Evolutionary conservation across 1,284 basidiomycete genomes (phyloP).

Genomic region (Athelia psychrophila): DNA sequence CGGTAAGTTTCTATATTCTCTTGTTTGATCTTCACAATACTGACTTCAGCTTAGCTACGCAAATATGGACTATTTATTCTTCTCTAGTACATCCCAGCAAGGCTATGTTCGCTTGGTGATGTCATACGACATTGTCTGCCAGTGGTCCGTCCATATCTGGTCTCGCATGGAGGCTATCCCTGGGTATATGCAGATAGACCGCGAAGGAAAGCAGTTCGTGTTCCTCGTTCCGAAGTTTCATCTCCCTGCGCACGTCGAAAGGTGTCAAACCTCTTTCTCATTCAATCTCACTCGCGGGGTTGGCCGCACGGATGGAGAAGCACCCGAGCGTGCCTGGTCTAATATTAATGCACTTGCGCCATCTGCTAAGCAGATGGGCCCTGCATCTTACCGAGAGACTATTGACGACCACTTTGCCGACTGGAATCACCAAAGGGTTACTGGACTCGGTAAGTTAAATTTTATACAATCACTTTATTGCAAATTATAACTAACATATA

Average conservation of each 20-base stretch:
- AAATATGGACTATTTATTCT: slow-evolving; percentile 3
- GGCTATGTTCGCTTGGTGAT: not conserved
- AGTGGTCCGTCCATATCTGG: slow-evolving; percentile 1
- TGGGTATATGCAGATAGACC: not conserved
- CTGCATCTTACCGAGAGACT: slow-evolving; percentile 1
- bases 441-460: not conserved
- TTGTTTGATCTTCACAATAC: not conserved
- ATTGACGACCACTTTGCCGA: slow-evolving; percentile 6
- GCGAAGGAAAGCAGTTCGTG: not conserved
- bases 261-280: slow-evolving; percentile 9
- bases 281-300: slow-evolving; percentile 6
- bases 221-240: slow-evolving; percentile 12
- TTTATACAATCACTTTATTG: too few species aligned
- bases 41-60: not conserved
- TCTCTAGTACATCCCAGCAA: not conserved
- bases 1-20: slow-evolving; percentile 3
- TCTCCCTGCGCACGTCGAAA: slow-evolving; percentile 7
- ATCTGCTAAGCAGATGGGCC: slow-evolving; percentile 7
- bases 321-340: slow-evolving; percentile 11
- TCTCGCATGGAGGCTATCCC: not conserved
- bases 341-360: slow-evolving; percentile 1
- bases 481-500: too few species aligned
- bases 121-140: slow-evolving; percentile 8
- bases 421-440: slow-evolving; percentile 1
- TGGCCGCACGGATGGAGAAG: slow-evolving; percentile 11